Percentiles rank a stretch among this genome's conserved stretches.
phyloP scores from a whole-genome alignment of 2,329 filamentous ascomycete genomes.

The Pseudogymnoascus sp. region DNA sequence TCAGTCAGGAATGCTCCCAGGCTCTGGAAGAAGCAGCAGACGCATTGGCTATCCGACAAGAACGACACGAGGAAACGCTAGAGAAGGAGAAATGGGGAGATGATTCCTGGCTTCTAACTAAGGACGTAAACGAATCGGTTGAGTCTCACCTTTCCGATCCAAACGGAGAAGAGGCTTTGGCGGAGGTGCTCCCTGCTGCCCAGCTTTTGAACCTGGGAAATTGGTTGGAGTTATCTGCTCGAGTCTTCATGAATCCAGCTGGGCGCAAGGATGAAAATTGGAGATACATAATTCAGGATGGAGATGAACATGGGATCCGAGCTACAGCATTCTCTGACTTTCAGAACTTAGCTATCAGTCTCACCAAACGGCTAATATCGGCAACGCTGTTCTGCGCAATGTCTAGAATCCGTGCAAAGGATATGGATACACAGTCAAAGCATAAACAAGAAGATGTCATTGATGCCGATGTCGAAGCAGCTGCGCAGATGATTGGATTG shows the following conservation, averaged over 20 bases:
- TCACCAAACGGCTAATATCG: slow-evolving; percentile 64
- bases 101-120: slow-evolving; percentile 54
- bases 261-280: slow-evolving; percentile 57
- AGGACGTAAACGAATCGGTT: slow-evolving; percentile 19
- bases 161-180: slow-evolving; percentile 19
- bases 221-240: slow-evolving; percentile 57
- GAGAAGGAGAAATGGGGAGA: slow-evolving; percentile 55
- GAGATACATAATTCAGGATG: slow-evolving; percentile 45
- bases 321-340: slow-evolving; percentile 71
- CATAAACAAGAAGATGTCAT: background rate
- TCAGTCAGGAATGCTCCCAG: slow-evolving; percentile 56
- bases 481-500: slow-evolving; percentile 46
- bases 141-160: slow-evolving; percentile 16
- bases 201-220: slow-evolving; percentile 48
- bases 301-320: slow-evolving; percentile 57
- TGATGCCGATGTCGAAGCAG: slow-evolving; percentile 37
- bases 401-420: slow-evolving; percentile 52
- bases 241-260: slow-evolving; percentile 66
- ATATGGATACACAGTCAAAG: background rate
- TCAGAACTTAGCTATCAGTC: slow-evolving; percentile 54
- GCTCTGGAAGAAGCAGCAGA: slow-evolving; percentile 63
- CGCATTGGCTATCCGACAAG: slow-evolving; percentile 54
- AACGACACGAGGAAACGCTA: slow-evolving; percentile 49
- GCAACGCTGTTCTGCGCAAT: slow-evolving; percentile 62
- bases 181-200: slow-evolving; percentile 38